A percentile compares a stretch with the other conserved stretches of the same genome.
Conservation (phyloP, 805 yeast species). For the Candida ficus region DNA sequence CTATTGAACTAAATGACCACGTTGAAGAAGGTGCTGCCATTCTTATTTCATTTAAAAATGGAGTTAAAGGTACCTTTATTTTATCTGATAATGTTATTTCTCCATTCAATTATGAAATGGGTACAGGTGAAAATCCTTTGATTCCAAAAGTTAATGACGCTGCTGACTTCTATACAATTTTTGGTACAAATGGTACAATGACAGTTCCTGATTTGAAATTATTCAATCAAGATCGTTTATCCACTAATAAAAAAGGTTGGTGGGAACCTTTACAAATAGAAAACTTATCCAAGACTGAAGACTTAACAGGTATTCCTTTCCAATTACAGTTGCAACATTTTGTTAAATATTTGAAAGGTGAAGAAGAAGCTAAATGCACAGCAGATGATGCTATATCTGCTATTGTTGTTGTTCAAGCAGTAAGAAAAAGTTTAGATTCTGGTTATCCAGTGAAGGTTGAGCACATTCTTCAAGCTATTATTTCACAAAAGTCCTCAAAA, state of each 20-base stretch:
- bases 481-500: not conserved
- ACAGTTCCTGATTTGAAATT: not conserved
- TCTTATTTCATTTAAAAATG: not conserved
- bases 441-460: not conserved
- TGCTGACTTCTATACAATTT: not conserved
- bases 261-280: not conserved
- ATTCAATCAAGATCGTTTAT: not conserved
- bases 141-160: not conserved
- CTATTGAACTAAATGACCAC: not conserved
- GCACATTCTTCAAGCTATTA: not conserved
- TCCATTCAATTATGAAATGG: not conserved
- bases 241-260: not conserved
- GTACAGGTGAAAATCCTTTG: not conserved
- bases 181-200: not conserved
- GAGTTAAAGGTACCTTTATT: not conserved
- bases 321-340: not conserved
- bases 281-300: not conserved
- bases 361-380: not conserved
- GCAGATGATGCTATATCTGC: not conserved
- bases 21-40: not conserved
- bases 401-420: not conserved
- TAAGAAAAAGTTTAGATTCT: not conserved
- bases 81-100: not conserved
- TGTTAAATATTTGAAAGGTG: not conserved
- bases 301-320: not conserved